Base-by-base conservation (phyloP, 192 early-diverging fungal genomes). In the Ambispora gerdemannii region DNA sequence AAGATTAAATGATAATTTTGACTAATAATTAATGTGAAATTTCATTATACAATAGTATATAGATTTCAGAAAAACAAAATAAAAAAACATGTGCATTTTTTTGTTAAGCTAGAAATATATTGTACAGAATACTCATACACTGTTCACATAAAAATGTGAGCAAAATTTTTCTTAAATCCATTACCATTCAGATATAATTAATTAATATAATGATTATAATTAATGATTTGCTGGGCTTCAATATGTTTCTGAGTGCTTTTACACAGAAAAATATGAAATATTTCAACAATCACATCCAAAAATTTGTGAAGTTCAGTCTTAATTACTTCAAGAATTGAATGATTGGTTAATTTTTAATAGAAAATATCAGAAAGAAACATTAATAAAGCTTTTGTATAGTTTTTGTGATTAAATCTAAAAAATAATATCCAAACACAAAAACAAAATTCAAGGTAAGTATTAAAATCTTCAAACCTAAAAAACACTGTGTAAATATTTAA, bases 351-450 rank as follows among this genome's bases (percentile, higher is more conserved):
- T 28, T 25, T 11, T 25, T 25, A 58, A 58, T 58, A 58, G 27
- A 58, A 58, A 58, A 4, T 3, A 24, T 58, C 55, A 24, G 4
- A 58, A 58, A 58, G 27, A 58, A 58, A 58, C 55, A 58, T 58
- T 4, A 58, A 58, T 24, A 3, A 25, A n/a, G 55, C 55, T 25
- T 4, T n/a, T 1, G 17, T 56, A 56, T 56, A 56, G 24, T 56
- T 56, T 56, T 27, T 56, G 6, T 20, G 53, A 56, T 56, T 4
- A 20, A 56, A 56, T 22, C 25, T 19, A 27, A 56, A 22, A 56
- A 56, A 56, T n/a, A 56, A 6, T n/a, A 25, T 25, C 4, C 55
- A 58, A 28, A n/a, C n/a, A n/a, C 6, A 25, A n/a, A 58, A 22
- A 56, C 55, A 58, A 4, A 25, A n/a, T 58, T 58, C 2, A 25